Base-by-base conservation (phyloP, 1,284 basidiomycete genomes). In the Cutaneotrichosporon cyanovorans region DNA sequence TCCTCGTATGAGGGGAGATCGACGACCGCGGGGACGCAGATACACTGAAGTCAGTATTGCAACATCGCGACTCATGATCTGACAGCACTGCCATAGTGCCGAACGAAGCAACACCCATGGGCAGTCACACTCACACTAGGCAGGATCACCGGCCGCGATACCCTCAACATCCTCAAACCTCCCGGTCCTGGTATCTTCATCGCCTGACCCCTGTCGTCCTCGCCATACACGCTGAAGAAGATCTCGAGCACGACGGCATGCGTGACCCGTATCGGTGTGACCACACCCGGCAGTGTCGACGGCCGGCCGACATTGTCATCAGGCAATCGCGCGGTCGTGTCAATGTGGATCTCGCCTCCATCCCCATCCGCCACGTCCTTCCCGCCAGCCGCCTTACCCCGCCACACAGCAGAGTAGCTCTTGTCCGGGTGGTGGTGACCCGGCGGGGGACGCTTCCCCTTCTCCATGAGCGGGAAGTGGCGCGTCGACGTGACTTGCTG, bases 211-310 rank as follows among this genome's bases (percentile, higher is more conserved):
- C 28, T 19, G 10, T 65, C 58, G 20, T 51, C 54, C 45, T 64
- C 51, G 6, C 66, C 67, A 11, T 63, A 59, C 2, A 72, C 52
- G 2, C 63, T 65, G 50, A 68, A 72, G 53, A 63, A 69, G n/a
- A 69, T 58, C 36, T 72, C 66, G 10, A 70, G 47, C 3, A 60
- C 43, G 19, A 70, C 42, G 18, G 64, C 53, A 47, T 72, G 69
- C 2, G 46, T 46, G 4, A 72, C 67, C n/a, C 59, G 49, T 22
- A 72, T 64, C 1, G 69, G 69, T 10, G 69, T 69, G 41, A 68
- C 62, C 19, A 50, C 42, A 1, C 52, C 58, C 7, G 53, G 50
- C 34, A 62, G 44, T 8, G 65, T 66, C 5, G 61, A 58, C 4
- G 65, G 65, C 10, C 65, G 45, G 4, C 53, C 60, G 15, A 51